phyloP scores from a whole-genome alignment of 768 basidiomycete species.

The Lactifluus pinguis region DNA sequence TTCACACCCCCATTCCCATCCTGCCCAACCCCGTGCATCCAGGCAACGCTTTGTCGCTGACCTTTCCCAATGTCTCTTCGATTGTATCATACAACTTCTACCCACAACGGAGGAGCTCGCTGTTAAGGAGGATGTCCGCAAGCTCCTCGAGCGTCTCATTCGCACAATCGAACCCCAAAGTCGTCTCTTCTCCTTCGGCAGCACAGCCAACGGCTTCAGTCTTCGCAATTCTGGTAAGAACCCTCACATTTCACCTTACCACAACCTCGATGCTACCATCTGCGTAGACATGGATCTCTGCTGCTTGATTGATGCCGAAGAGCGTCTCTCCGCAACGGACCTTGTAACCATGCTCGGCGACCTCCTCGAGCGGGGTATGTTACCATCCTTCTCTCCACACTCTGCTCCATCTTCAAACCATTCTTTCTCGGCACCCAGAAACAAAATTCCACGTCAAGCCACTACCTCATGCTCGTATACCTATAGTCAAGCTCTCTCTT shows the following conservation, averaged over 20 bases:
- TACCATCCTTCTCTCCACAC: constrained; percentile 1
- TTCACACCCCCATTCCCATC: constrained; percentile 5
- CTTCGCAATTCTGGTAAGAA: constrained; percentile 84
- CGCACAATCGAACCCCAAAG: constrained; percentile 90
- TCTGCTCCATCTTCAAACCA: not conserved
- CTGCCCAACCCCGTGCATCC: constrained; percentile 25
- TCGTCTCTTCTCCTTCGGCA: constrained; percentile 87
- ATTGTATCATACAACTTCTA: constrained; percentile 88
- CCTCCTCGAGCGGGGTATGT: constrained; percentile 82
- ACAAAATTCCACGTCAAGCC: constrained; percentile 96
- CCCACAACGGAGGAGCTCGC: constrained; percentile 85
- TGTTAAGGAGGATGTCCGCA: constrained; percentile 93
- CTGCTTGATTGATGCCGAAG: constrained; percentile 86
- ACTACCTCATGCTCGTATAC: constrained; percentile 93
- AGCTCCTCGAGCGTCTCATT: constrained; percentile 90
- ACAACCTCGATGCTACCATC: not conserved
- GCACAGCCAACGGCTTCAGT: constrained; percentile 95
- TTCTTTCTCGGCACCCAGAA: constrained; percentile 40
- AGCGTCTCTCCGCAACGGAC: constrained; percentile 72
- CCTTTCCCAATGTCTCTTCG: constrained; percentile 84
- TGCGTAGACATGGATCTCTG: constrained; percentile 92
- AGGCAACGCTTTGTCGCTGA: constrained; percentile 65
- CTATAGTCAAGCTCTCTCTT: constrained; percentile 94
- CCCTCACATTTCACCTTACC: not conserved
- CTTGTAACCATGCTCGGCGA: constrained; percentile 92